Percentiles rank a stretch among this genome's conserved stretches.
phyloP scores from a whole-genome alignment of 164 flowering plant species.

The Magnolia changhungtana region DNA sequence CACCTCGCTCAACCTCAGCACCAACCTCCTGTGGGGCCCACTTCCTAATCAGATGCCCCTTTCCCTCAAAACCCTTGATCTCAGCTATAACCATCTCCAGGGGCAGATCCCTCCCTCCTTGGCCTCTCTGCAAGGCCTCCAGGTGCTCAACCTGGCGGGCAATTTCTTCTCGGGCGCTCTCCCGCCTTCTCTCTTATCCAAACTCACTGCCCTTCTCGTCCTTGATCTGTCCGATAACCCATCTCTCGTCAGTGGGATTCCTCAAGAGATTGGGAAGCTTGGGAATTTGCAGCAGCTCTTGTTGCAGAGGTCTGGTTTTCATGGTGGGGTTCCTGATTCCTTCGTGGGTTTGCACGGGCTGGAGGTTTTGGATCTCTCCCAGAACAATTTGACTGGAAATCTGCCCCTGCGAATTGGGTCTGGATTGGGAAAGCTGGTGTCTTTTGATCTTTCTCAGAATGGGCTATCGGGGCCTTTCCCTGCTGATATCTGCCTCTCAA shows the following conservation, averaged over 20 bases:
- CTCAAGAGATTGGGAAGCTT: conserved; percentile 54
- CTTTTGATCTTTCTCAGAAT: conserved; percentile 77
- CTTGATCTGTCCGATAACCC: conserved; percentile 75
- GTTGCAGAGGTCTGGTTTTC: conserved; percentile 62
- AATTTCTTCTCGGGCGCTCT: conserved; percentile 70
- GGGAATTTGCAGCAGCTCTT: conserved; percentile 59
- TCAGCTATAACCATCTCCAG: conserved; percentile 63
- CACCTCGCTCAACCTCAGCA: conserved; percentile 62
- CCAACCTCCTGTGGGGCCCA: conserved; percentile 81
- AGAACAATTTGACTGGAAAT: conserved; percentile 65
- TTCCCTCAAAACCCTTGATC: conserved; percentile 57
- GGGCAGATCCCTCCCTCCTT: conserved; percentile 62
- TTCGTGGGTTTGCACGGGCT: conserved; percentile 49
- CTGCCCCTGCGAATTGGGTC: conserved; percentile 47
- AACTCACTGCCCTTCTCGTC: conserved; percentile 54
- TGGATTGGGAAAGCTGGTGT: conserved; percentile 44
- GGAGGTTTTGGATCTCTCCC: conserved; percentile 64
- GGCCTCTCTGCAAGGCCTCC: conserved; percentile 44
- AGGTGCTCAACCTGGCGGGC: conserved; percentile 66
- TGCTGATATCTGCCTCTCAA: conserved; percentile 49
- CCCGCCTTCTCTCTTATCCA: conserved; percentile 38
- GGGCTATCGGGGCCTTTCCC: conserved; percentile 68
- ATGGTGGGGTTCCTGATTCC: conserved; percentile 62
- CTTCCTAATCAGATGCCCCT: conserved; percentile 70
- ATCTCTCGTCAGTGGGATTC: conserved; percentile 59